phyloP scores from a whole-genome alignment of 1,139 yeast species.

The Taiozyma sp. region DNA sequence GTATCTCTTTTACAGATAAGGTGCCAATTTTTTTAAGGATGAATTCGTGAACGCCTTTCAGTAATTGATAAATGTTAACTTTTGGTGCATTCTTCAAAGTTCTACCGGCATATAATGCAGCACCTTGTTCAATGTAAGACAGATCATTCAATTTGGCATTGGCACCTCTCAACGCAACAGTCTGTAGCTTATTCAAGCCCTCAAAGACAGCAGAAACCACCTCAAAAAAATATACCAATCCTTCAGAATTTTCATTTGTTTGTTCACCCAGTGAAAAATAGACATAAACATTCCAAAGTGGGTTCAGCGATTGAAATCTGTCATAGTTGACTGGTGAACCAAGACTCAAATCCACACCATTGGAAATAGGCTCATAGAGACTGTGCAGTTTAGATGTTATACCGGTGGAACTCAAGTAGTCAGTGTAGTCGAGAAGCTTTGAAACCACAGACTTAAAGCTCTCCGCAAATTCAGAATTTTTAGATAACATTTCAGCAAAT shows the following conservation, averaged over 20 bases:
- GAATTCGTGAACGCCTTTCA: conserved; percentile 33
- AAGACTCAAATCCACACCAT: conserved; percentile 10
- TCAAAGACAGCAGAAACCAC: conserved; percentile 23
- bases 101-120: conserved; percentile 56
- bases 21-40: conserved; percentile 25
- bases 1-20: conserved; percentile 11
- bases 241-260: conserved; percentile 20
- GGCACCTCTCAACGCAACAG: conserved; percentile 34
- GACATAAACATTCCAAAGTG: conserved; percentile 30
- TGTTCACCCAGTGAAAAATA: conserved; percentile 13
- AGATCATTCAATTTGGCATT: conserved; percentile 47
- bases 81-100: conserved; percentile 54
- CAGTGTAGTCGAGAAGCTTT: conserved; percentile 4
- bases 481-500: conserved; percentile 15
- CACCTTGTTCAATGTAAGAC: conserved; percentile 60
- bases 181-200: conserved; percentile 20
- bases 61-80: conserved; percentile 43
- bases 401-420: conserved; percentile 11
- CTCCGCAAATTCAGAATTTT: conserved; percentile 11
- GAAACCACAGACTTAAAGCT: not conserved
- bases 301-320: conserved; percentile 28
- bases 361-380: conserved; percentile 13
- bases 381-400: conserved; percentile 16
- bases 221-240: conserved; percentile 29
- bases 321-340: conserved; percentile 11